A percentile compares a stretch with the other conserved stretches of the same genome.
These are phyloP conservation scores for Panicum virgatum DNA, from an alignment of 202 grass and related monocot genomes.

Conservation along the genomic window DNA sequence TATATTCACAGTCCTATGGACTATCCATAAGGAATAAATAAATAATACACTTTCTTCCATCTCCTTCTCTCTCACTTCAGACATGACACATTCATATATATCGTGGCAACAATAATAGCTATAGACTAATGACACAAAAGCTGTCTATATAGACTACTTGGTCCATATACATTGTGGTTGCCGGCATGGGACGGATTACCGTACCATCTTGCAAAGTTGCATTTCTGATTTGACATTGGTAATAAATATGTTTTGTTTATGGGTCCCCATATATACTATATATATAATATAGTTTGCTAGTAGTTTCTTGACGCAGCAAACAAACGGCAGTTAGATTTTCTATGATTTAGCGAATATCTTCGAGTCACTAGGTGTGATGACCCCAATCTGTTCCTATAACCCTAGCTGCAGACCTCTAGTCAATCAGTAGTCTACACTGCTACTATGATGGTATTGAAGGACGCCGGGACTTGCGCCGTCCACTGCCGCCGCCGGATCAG, in stretches of 20 bases:
- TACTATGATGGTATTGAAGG: not conserved
- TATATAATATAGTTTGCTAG: not conserved
- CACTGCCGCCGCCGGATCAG: too few species aligned
- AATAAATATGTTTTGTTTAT: not conserved
- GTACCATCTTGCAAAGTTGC: not conserved
- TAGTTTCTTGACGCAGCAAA: not conserved
- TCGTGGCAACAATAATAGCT: too few species aligned
- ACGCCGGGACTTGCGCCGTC: too few species aligned
- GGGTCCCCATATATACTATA: too few species aligned
- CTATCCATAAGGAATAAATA: too few species aligned
- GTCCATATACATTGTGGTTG: too few species aligned
- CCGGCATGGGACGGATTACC: not conserved
- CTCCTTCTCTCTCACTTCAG: too few species aligned
- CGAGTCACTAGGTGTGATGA: slow-evolving; percentile 10
- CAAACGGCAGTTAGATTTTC: slow-evolving; percentile 13
- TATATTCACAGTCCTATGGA: too few species aligned
- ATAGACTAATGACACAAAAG: too few species aligned
- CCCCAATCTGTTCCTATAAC: not conserved
- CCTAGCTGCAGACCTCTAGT: not conserved
- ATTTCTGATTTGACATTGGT: slow-evolving; percentile 9
- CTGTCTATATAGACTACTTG: too few species aligned
- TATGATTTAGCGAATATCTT: slow-evolving; percentile 17
- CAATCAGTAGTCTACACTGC: not conserved
- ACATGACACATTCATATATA: too few species aligned
- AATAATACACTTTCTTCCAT: too few species aligned